Percentiles rank a stretch among this genome's conserved stretches.
Evolutionary conservation across 2,329 filamentous ascomycete genomes (phyloP).

Genomic region (Pleurostoma richardsiae): DNA sequence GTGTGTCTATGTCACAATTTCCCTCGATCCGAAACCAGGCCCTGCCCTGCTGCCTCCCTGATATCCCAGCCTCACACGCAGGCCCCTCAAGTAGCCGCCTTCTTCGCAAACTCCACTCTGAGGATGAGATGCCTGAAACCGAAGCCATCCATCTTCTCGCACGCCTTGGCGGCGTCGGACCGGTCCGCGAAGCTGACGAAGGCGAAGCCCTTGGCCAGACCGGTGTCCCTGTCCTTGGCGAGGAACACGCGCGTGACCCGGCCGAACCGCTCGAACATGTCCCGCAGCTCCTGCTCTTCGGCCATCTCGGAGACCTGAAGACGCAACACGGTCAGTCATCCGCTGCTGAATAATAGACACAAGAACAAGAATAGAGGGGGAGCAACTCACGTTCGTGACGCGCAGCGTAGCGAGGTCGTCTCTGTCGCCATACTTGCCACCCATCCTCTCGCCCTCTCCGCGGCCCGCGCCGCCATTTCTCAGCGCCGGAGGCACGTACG

Average conservation of each 20-base stretch:
- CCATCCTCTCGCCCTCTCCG: slow-evolving; percentile 74
- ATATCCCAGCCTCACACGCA: background rate
- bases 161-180: slow-evolving; percentile 83
- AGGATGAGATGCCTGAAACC: slow-evolving; percentile 86
- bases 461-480: slow-evolving; percentile 60
- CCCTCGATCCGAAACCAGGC: background rate
- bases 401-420: slow-evolving; percentile 94
- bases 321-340: no score
- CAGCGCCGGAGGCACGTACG: slow-evolving; percentile 92
- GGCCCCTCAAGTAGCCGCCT: slow-evolving; percentile 32
- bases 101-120: slow-evolving; percentile 84
- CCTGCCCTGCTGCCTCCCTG: background rate
- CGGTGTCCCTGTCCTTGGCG: slow-evolving; percentile 95
- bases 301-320: slow-evolving; percentile 88
- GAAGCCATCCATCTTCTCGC: slow-evolving; percentile 95
- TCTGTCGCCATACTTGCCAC: slow-evolving; percentile 84
- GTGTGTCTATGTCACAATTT: no score
- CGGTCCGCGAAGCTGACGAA: slow-evolving; percentile 97
- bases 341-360: background rate
- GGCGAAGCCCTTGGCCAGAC: slow-evolving; percentile 94
- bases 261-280: slow-evolving; percentile 97
- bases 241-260: slow-evolving; percentile 96
- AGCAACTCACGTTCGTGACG: slow-evolving; percentile 83
- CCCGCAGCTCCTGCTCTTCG: slow-evolving; percentile 89
- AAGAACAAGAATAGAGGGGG: slow-evolving; percentile 1